Evolutionary conservation across 768 basidiomycete genomes (phyloP).

Genomic region (Hygrophorus pudorinus): DNA sequence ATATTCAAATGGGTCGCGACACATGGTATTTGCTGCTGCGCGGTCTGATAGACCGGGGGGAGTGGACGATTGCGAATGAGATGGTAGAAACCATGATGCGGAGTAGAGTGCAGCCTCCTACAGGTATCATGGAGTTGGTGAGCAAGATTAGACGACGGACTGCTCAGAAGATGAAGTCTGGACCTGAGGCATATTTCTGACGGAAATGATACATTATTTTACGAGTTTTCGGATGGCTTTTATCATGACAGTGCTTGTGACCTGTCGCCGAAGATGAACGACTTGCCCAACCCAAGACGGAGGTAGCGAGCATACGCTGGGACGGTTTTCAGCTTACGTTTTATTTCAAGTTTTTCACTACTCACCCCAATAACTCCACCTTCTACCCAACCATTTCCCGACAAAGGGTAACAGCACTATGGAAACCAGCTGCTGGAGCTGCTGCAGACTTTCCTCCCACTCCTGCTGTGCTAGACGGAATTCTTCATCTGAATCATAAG

Average conservation of each 20-base stretch:
- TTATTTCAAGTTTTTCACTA: slow-evolving; percentile 10
- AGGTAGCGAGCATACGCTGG: slow-evolving; percentile 61
- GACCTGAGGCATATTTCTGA: slow-evolving; percentile 18
- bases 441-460: slow-evolving; percentile 86
- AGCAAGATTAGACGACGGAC: slow-evolving; percentile 33
- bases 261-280: slow-evolving; percentile 45
- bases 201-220: slow-evolving; percentile 8
- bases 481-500: slow-evolving; percentile 59
- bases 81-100: slow-evolving; percentile 52
- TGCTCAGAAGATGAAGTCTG: slow-evolving; percentile 3
- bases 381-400: slow-evolving; percentile 82
- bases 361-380: slow-evolving; percentile 81
- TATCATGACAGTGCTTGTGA: background rate
- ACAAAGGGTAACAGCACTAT: slow-evolving; percentile 77
- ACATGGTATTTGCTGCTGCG: slow-evolving; percentile 74
- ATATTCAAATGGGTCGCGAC: slow-evolving; percentile 40
- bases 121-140: slow-evolving; percentile 39
- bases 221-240: slow-evolving; percentile 9
- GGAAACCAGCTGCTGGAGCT: slow-evolving; percentile 72
- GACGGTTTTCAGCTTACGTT: slow-evolving; percentile 9
- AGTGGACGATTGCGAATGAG: slow-evolving; percentile 52
- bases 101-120: slow-evolving; percentile 34
- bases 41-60: slow-evolving; percentile 46
- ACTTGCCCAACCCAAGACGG: slow-evolving; percentile 47
- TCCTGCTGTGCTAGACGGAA: slow-evolving; percentile 74